Evolutionary conservation across 129 eudicot species (phyloP).

Genomic region (Centella asiatica): DNA sequence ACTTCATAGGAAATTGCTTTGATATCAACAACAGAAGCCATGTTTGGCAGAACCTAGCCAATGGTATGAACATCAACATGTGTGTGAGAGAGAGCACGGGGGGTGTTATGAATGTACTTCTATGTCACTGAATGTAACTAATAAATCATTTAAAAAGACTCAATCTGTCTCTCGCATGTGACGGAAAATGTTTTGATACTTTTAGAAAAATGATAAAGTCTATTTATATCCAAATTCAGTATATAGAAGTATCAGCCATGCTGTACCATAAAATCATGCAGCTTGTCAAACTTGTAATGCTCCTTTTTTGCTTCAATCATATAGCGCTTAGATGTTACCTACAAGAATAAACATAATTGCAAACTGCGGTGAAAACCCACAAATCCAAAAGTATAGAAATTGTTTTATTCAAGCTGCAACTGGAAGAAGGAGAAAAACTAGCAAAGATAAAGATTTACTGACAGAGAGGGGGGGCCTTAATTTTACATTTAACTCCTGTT

Average conservation of each 20-base stretch:
- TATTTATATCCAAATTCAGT: background rate
- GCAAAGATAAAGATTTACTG: background rate
- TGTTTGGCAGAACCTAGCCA: conserved; percentile 82
- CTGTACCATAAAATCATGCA: conserved; percentile 69
- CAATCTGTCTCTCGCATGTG: background rate
- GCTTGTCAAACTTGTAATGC: conserved; percentile 78
- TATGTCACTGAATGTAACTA: background rate
- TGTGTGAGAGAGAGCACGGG: conserved; percentile 4
- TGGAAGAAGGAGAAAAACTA: background rate
- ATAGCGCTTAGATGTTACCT: conserved; percentile 90
- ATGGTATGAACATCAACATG: background rate
- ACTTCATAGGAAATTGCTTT: conserved; percentile 87
- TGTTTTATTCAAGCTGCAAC: background rate
- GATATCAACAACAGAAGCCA: conserved; percentile 84
- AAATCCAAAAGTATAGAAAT: conserved; percentile 10
- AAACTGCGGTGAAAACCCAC: background rate
- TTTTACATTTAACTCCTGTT: background rate
- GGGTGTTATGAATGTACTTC: background rate
- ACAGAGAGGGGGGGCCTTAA: too few species aligned
- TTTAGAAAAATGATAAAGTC: background rate
- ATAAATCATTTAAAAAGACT: background rate
- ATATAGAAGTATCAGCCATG: conserved; percentile 10
- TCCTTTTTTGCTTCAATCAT: conserved; percentile 77
- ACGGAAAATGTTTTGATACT: background rate
- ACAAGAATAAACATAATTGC: background rate